Evolutionary conservation across 2,329 filamentous ascomycete genomes (phyloP), one percentile per base, ranked within the genome.

Genomic region (Aspergillus proliferans): DNA sequence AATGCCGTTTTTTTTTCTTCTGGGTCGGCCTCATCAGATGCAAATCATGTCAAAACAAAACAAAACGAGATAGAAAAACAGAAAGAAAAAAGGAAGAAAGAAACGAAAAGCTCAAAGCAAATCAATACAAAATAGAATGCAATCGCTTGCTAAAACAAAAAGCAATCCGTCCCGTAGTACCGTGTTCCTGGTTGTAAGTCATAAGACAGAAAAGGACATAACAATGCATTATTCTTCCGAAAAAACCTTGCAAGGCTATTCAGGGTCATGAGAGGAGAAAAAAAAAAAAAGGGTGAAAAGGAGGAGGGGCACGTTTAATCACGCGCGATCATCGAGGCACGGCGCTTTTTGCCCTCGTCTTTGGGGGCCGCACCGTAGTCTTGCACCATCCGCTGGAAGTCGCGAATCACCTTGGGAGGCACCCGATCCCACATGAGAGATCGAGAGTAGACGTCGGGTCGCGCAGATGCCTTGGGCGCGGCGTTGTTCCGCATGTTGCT

Each of bases 371-470:
- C 62, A 45, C 63, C 85, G 71, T 80, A 85, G 64, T 93, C 87
- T 56, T 86, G 83, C 60, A 95, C 87, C 81, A 95, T 90, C 71
- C 88, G 87, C 62, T 87, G 88, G 75, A 97, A 97, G 67, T 92
- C 89, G 59, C 85, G 83, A 47, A 98, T 89, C 44, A 97, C 90
- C 56, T 97, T 90, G 59, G 83, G 81, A 12, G 93, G 91, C 60
- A 97, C 91, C 70, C 91, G 88, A 64, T 96, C 90, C 88, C 89
- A 95, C 50, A 97, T 83, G 53, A 97, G 79, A 54, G 89, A 95
- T 50, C 92, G 82, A 30, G 91, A 94, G 73, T 95, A 95, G 39
- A 96, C 88, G 62, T 96, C 90, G 49, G 91, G 87, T 58, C 68
- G 64, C 28, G 57, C 64, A 38, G 69, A 66, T 21, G 68, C 54